These are phyloP conservation scores for Cladosporium colombiae DNA, from an alignment of 2,329 filamentous ascomycete species.

Conservation along the genomic window DNA sequence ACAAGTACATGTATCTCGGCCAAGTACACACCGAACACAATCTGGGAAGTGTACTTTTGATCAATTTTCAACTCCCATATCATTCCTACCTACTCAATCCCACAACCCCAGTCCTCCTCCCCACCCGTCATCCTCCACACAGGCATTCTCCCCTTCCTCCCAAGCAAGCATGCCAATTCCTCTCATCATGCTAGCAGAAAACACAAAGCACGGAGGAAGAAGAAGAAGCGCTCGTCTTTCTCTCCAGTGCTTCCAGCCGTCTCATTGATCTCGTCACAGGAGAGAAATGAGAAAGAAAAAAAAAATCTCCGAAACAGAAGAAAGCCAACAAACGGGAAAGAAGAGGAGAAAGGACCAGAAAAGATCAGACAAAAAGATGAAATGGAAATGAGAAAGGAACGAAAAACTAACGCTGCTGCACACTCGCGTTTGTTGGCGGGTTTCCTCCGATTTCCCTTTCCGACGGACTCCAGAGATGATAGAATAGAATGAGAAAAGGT, in stretches of 20 bases:
- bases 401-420: neutral
- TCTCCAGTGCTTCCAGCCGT: neutral
- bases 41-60: too few species aligned
- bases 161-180: neutral
- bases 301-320: neutral
- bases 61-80: neutral
- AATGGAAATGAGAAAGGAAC: neutral
- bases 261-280: neutral
- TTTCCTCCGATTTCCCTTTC: neutral
- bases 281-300: neutral
- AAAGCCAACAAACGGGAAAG: neutral
- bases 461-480: neutral
- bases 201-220: neutral
- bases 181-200: neutral
- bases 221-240: neutral
- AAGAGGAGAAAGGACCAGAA: neutral
- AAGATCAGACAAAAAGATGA: neutral
- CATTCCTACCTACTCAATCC: neutral
- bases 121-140: neutral
- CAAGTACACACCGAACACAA: too few species aligned
- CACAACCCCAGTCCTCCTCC: neutral
- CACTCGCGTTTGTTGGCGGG: neutral
- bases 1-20: too few species aligned
- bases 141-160: neutral
- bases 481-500: neutral